phyloP scores from a whole-genome alignment of 805 yeast species.

The Kodamaea hsintzibuensis region DNA sequence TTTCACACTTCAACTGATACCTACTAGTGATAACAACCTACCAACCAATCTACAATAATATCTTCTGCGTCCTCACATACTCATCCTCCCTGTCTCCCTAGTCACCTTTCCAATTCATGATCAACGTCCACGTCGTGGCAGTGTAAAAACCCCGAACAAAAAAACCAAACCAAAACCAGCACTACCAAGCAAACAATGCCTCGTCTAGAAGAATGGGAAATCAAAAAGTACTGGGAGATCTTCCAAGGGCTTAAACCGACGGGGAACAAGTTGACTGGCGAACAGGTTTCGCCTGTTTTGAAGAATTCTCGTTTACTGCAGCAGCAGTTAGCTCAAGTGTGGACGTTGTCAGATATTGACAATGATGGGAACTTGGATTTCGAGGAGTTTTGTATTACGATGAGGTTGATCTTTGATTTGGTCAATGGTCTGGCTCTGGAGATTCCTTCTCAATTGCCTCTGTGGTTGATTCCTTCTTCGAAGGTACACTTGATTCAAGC shows the following conservation, averaged over 20 bases:
- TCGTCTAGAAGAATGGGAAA: conserved; percentile 90
- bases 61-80: too few species aligned
- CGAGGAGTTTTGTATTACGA: conserved; percentile 96
- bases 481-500: conserved; percentile 87
- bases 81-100: too few species aligned
- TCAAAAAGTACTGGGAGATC: conserved; percentile 96
- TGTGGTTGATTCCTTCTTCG: conserved; percentile 89
- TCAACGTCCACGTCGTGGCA: neutral
- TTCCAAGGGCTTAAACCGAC: conserved; percentile 86
- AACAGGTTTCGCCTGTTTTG: conserved; percentile 79
- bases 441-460: conserved; percentile 77
- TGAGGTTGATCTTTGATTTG: conserved; percentile 90
- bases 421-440: conserved; percentile 64
- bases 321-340: conserved; percentile 73
- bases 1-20: too few species aligned
- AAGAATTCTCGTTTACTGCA: conserved; percentile 85
- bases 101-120: neutral
- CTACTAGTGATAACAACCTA: too few species aligned
- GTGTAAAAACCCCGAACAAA: neutral
- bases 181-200: conserved; percentile 40
- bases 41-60: too few species aligned
- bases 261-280: conserved; percentile 78
- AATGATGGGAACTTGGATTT: conserved; percentile 89
- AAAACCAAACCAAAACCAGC: neutral
- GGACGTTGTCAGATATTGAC: conserved; percentile 94